These are phyloP conservation scores for Salisapilia sapeloensis DNA, from an alignment of 352 stramenopile genomes.

Conservation along the genomic window DNA sequence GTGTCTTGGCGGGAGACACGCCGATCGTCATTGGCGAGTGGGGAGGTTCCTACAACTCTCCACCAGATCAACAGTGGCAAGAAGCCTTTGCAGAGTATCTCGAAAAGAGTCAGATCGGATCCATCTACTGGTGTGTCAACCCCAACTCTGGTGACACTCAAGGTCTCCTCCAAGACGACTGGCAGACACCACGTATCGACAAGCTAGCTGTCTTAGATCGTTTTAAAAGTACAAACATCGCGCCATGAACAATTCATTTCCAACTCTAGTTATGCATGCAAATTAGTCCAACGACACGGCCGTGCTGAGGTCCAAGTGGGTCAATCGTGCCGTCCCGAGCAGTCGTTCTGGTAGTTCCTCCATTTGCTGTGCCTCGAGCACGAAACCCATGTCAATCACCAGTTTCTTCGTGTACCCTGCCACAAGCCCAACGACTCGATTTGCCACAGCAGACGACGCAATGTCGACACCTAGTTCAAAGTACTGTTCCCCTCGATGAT, in stretches of 20 bases:
- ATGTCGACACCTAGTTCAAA: constrained; percentile 71
- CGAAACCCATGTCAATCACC: constrained; percentile 69
- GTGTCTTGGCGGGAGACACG: constrained; percentile 11
- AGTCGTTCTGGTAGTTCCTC: constrained; percentile 59
- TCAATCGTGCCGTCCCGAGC: constrained; percentile 36
- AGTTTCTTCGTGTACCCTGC: constrained; percentile 64
- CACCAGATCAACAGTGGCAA: constrained; percentile 27
- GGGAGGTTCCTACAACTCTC: constrained; percentile 19
- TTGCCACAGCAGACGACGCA: constrained; percentile 47
- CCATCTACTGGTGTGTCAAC: constrained; percentile 56
- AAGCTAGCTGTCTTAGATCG: constrained; percentile 24
- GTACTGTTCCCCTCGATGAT: constrained; percentile 40
- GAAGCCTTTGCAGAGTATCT: constrained; percentile 22
- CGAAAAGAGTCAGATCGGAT: constrained; percentile 8
- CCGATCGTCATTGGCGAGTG: constrained; percentile 43
- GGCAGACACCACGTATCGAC: constrained; percentile 20
- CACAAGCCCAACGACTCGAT: constrained; percentile 53
- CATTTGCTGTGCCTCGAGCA: constrained; percentile 38
- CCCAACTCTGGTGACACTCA: constrained; percentile 41
- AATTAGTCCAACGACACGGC: no score
- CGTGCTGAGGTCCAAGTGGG: constrained; percentile 61
- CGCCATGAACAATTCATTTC: constrained; percentile 3
- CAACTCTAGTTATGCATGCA: constrained; percentile 1
- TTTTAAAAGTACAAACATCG: constrained; percentile 25
- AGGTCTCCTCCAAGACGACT: constrained; percentile 33